Conservation (phyloP, 768 basidiomycete species). For the Dendrothele bispora region DNA sequence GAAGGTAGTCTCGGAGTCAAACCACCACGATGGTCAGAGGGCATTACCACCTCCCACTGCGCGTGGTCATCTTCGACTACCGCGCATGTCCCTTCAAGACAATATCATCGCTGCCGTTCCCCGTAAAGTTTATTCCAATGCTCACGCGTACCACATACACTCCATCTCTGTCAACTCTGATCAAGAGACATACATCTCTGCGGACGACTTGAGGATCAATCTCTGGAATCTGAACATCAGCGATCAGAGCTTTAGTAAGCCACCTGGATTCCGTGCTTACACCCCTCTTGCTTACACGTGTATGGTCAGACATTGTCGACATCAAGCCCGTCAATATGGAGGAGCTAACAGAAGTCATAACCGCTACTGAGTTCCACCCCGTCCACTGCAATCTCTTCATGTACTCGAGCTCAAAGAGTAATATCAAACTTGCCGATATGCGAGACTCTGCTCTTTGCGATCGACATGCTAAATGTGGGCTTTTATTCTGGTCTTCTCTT, state of each 20-base stretch:
- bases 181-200: slow-evolving; percentile 98
- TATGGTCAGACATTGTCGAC: slow-evolving; percentile 89
- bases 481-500: slow-evolving; percentile 1
- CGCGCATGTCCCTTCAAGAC: slow-evolving; percentile 91
- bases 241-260: slow-evolving; percentile 98
- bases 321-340: slow-evolving; percentile 99
- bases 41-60: slow-evolving; percentile 61
- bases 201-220: slow-evolving; percentile 97
- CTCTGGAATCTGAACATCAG: slow-evolving; percentile 98
- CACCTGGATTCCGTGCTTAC: slow-evolving; percentile 1
- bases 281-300: slow-evolving; percentile 1
- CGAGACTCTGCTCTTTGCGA: slow-evolving; percentile 97
- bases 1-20: slow-evolving; percentile 95
- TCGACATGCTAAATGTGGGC: slow-evolving; percentile 91
- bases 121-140: slow-evolving; percentile 97
- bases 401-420: slow-evolving; percentile 99
- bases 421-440: slow-evolving; percentile 99
- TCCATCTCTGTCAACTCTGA: slow-evolving; percentile 99
- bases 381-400: slow-evolving; percentile 97
- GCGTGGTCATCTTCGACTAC: slow-evolving; percentile 72
- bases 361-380: slow-evolving; percentile 99
- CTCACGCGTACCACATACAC: slow-evolving; percentile 99
- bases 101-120: slow-evolving; percentile 99
- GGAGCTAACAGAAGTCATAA: slow-evolving; percentile 98
- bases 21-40: slow-evolving; percentile 81